Percentiles rank a stretch among this genome's conserved stretches.
phyloP scores from a whole-genome alignment of 306 rosid genomes.

The Coriaria nepalensis region DNA sequence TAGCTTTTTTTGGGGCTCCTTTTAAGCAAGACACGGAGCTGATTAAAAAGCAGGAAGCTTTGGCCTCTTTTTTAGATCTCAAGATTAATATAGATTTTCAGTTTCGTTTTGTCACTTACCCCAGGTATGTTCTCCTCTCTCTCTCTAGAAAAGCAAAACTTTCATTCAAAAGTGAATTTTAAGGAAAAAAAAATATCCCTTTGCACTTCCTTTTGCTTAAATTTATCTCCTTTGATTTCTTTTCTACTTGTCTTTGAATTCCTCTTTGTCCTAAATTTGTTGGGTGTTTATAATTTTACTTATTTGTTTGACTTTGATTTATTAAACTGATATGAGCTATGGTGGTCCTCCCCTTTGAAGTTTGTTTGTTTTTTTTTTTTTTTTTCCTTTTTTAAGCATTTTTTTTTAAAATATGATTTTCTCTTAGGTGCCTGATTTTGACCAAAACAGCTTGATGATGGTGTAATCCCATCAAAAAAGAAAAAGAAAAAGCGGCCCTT shows the following conservation, averaged over 20 bases:
- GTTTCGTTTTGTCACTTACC: slow-evolving; percentile 44
- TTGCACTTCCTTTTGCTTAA: background rate
- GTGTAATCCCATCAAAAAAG: too few species aligned
- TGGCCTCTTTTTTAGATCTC: slow-evolving; percentile 20
- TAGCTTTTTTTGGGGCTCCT: slow-evolving; percentile 23
- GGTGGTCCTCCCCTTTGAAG: slow-evolving; percentile 7
- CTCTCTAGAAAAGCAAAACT: slow-evolving; percentile 25
- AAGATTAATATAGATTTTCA: slow-evolving; percentile 26
- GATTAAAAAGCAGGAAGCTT: slow-evolving; percentile 24
- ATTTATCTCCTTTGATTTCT: background rate
- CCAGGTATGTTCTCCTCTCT: slow-evolving; percentile 29
- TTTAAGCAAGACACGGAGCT: slow-evolving; percentile 14
- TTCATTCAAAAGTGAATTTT: slow-evolving; percentile 11
- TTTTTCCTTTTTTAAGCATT: slow-evolving; percentile 5
- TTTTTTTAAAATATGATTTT: background rate
- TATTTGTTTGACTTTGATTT: slow-evolving; percentile 41
- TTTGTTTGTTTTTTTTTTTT: slow-evolving; percentile 7
- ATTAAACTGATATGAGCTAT: slow-evolving; percentile 10
- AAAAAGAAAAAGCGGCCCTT: too few species aligned
- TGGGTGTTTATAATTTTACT: slow-evolving; percentile 5
- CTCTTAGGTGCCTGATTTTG: too few species aligned
- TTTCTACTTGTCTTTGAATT: slow-evolving; percentile 16
- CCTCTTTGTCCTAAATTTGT: slow-evolving; percentile 21
- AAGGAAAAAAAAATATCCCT: slow-evolving; percentile 4
- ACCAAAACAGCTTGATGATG: too few species aligned